phyloP scores from a whole-genome alignment of 257 asterid species.

The Gentiana straminea region DNA sequence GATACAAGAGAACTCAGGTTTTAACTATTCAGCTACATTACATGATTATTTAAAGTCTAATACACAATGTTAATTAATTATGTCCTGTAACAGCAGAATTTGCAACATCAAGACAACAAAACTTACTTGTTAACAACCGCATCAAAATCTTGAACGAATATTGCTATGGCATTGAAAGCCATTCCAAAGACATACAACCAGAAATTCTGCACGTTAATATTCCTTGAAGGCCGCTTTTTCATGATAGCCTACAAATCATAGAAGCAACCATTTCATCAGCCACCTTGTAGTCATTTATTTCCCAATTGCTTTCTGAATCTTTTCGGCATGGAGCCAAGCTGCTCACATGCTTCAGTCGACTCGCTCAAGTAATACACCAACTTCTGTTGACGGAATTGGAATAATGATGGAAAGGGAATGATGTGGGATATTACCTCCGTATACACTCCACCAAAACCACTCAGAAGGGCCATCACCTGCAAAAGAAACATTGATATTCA shows the following conservation, averaged over 20 bases:
- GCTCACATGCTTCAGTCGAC: background rate
- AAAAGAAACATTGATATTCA: conserved; percentile 11
- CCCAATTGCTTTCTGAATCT: no score
- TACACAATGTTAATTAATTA: no score
- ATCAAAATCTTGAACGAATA: conserved; percentile 82
- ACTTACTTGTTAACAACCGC: conserved; percentile 80
- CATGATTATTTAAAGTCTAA: background rate
- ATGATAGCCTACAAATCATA: conserved; percentile 67
- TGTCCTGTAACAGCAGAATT: no score
- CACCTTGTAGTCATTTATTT: no score
- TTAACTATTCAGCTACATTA: background rate
- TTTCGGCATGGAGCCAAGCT: no score
- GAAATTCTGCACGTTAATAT: conserved; percentile 96
- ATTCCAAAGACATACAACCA: conserved; percentile 98
- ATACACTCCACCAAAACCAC: conserved; percentile 99
- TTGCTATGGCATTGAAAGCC: conserved; percentile 86
- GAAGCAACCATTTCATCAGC: conserved; percentile 14
- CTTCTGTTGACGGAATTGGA: background rate
- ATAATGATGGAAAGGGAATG: background rate
- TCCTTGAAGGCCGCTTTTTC: conserved; percentile 91
- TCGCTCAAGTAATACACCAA: background rate
- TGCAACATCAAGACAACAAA: conserved; percentile 1
- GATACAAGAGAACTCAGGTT: background rate
- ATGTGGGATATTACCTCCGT: conserved; percentile 59
- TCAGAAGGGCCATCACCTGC: conserved; percentile 97